These are phyloP conservation scores for Pestalotiopsis sp. DNA, from an alignment of 2,329 filamentous ascomycete genomes.

Conservation along the genomic window DNA sequence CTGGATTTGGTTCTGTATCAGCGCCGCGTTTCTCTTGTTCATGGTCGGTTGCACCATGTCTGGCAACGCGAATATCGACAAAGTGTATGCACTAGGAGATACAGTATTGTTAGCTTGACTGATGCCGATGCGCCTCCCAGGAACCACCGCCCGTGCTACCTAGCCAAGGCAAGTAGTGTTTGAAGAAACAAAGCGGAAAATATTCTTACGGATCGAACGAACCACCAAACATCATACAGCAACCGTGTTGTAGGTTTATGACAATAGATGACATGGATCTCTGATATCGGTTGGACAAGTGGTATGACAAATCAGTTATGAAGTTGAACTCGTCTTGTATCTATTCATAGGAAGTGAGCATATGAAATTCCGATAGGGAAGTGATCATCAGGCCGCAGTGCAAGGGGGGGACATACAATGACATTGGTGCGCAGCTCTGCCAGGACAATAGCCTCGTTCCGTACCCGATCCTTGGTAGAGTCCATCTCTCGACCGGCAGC, in stretches of 20 bases:
- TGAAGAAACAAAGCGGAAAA: not conserved
- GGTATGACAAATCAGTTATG: slow-evolving; percentile 72
- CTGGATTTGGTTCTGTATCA: slow-evolving; percentile 76
- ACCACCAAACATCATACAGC: slow-evolving; percentile 74
- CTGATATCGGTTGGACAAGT: slow-evolving; percentile 75
- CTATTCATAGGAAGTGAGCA: slow-evolving; percentile 38
- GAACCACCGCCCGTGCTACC: too few relatives aligned
- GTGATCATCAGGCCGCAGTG: not conserved
- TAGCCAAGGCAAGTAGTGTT: too few relatives aligned
- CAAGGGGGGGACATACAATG: slow-evolving; percentile 47
- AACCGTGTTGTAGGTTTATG: slow-evolving; percentile 75
- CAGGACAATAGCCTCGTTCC: slow-evolving; percentile 60
- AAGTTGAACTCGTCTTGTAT: slow-evolving; percentile 76
- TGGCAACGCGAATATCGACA: slow-evolving; percentile 73
- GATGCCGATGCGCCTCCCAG: too few relatives aligned
- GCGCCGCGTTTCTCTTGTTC: slow-evolving; percentile 79
- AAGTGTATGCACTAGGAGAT: slow-evolving; percentile 64
- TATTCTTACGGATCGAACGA: slow-evolving; percentile 64
- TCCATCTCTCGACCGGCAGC: slow-evolving; percentile 33
- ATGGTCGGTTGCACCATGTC: slow-evolving; percentile 70
- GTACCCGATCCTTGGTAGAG: slow-evolving; percentile 47
- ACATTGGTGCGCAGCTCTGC: slow-evolving; percentile 68
- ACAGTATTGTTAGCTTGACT: too few relatives aligned
- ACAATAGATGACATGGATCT: slow-evolving; percentile 74
- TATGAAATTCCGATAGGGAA: not conserved